Evolutionary conservation across 768 basidiomycete species (phyloP).

Genomic region (Pisolithus orientalis): DNA sequence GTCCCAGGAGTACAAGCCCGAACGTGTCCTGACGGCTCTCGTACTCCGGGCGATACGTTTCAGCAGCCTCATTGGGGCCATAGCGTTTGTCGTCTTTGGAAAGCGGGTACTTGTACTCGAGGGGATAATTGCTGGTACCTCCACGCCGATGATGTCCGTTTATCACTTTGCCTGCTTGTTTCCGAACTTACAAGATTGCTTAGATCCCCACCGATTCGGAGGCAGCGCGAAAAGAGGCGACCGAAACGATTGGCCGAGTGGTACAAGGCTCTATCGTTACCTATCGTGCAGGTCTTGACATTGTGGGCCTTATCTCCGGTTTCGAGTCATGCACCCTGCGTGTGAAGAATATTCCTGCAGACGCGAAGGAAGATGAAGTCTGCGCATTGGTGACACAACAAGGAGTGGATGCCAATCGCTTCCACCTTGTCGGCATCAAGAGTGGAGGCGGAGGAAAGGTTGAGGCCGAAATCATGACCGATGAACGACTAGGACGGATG

Average conservation of each 20-base stretch:
- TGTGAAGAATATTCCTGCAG: conserved; percentile 39
- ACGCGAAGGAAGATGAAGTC: conserved; percentile 36
- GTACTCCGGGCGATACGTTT: no score
- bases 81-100: neutral
- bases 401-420: conserved; percentile 29
- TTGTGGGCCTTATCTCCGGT: conserved; percentile 39
- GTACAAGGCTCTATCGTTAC: conserved; percentile 45
- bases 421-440: conserved; percentile 31
- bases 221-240: no score
- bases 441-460: conserved; percentile 20
- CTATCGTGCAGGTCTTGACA: conserved; percentile 41
- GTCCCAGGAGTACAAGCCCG: no score
- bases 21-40: no score
- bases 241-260: conserved; percentile 8
- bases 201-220: no score
- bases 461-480: conserved; percentile 41
- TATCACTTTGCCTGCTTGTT: no score
- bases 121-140: neutral
- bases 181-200: no score
- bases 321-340: conserved; percentile 47
- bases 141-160: conserved; percentile 11
- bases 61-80: no score
- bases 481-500: conserved; percentile 33
- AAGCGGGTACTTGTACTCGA: neutral
- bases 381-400: conserved; percentile 37